These are phyloP conservation scores for Salix suchowensis DNA, from an alignment of 345 rosid genomes.

Conservation along the genomic window DNA sequence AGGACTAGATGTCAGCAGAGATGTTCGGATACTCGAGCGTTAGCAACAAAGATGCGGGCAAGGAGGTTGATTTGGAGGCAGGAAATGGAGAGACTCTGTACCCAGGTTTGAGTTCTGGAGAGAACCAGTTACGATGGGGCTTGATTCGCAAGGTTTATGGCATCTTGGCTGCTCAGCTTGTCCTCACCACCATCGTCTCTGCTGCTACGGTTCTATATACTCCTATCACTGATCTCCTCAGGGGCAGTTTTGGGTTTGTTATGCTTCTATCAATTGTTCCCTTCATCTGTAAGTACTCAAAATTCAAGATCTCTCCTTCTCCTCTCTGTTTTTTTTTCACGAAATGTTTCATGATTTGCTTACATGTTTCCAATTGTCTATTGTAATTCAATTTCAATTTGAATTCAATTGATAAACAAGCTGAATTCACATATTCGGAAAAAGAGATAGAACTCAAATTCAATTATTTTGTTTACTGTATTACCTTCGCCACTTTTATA, in stretches of 20 bases:
- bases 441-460: too few species aligned
- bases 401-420: too few species aligned
- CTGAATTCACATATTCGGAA: too few species aligned
- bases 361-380: background rate
- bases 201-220: slow-evolving; percentile 58
- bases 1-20: background rate
- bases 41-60: slow-evolving; percentile 18
- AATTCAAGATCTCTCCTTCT: slow-evolving; percentile 1
- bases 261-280: slow-evolving; percentile 70
- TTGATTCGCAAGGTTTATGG: slow-evolving; percentile 90
- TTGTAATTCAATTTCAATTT: too few species aligned
- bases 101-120: slow-evolving; percentile 77
- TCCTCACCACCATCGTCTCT: slow-evolving; percentile 77
- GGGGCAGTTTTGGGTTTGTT: slow-evolving; percentile 66
- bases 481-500: too few species aligned
- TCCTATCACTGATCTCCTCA: slow-evolving; percentile 62
- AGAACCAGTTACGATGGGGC: slow-evolving; percentile 91
- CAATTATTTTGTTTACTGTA: too few species aligned
- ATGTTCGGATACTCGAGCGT: slow-evolving; percentile 60
- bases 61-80: slow-evolving; percentile 57
- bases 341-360: background rate
- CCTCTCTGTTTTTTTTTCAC: background rate
- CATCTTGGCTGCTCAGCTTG: slow-evolving; percentile 71
- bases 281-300: slow-evolving; percentile 52
- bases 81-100: slow-evolving; percentile 59